Evolutionary conservation across 305 asterid species (phyloP), one percentile per base, ranked within the genome.

Genomic region (Fraxinus baroniana): DNA sequence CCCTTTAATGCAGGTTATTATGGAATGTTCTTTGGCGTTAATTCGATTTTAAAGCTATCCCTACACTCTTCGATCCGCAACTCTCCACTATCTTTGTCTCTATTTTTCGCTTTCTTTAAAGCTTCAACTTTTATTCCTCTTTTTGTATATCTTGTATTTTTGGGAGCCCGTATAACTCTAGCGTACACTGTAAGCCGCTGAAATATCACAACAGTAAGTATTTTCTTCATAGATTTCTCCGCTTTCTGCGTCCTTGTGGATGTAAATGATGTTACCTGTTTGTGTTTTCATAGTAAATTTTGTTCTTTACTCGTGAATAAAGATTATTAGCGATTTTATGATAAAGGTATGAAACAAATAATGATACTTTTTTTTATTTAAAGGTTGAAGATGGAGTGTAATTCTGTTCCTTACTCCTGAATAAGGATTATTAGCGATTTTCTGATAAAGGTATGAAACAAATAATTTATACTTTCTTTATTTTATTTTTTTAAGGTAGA

Each of bases 11-110:
- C 55, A 77, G 79, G 74, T 74, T 75, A 77, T 78, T 62, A 76
- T 71, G 84, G 88, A 85, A 87, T 87, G 87, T 85, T 82, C 70
- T 60, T 85, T 89, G 81, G 71, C 89, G 79, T 89, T 79, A 33
- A 76, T 83, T 82, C 83, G 24, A 78, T 84, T 76, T 86, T 76
- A 73, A 87, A 87, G 89, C 82, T 37, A 89, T 89, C 76, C 90
- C 77, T 80, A 76, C 78, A 84, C 88, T 84, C 88, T 49, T 86
- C 79, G 89, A 85, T 81, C 89, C 74, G 83, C 87, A 85, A 83
- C 83, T 77, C 83, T 77, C 66, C 73, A 44, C 68, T 86, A 36
- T 81, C 79, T 22, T 49, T 64, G 20, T 28, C 49, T 20, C 17
- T 22, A 12, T 57, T 41, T 26, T 22, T 80, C 22, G 1, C 37